These are phyloP conservation scores for Calocybe indica DNA, from an alignment of 768 basidiomycete genomes.

Conservation along the genomic window DNA sequence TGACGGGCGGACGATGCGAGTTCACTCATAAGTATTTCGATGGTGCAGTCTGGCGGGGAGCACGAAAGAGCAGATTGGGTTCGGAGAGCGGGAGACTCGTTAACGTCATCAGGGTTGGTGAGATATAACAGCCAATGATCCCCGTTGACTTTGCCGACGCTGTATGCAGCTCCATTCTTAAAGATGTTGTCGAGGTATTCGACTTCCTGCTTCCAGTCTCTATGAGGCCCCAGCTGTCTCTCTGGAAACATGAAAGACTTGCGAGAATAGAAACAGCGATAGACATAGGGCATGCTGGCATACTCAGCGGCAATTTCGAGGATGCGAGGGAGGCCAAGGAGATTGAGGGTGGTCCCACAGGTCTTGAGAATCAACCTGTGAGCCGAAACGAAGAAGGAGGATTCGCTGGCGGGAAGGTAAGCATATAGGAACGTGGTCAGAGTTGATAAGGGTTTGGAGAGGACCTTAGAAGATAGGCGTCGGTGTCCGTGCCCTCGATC, in stretches of 20 bases:
- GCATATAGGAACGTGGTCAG: conserved; percentile 4
- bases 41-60: conserved; percentile 73
- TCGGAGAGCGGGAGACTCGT: conserved; percentile 3
- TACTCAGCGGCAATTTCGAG: conserved; percentile 82
- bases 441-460: conserved; percentile 18
- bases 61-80: conserved; percentile 7
- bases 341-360: conserved; percentile 97
- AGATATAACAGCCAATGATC: conserved; percentile 99
- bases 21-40: conserved; percentile 97
- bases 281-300: conserved; percentile 62
- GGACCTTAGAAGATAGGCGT: conserved; percentile 95
- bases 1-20: conserved; percentile 70
- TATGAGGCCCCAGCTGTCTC: conserved; percentile 86
- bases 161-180: conserved; percentile 86
- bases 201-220: conserved; percentile 92
- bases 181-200: conserved; percentile 89
- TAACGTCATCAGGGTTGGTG: conserved; percentile 47
- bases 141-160: conserved; percentile 95
- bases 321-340: conserved; percentile 90
- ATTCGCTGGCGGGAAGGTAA: conserved; percentile 64
- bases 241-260: conserved; percentile 99
- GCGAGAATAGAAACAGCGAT: conserved; percentile 95
- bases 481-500: conserved; percentile 82
- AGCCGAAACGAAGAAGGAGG: conserved; percentile 90
- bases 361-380: conserved; percentile 98